A percentile compares a stretch with the other conserved stretches of the same genome.
These are phyloP conservation scores for Pluteus cervinus DNA, from an alignment of 768 basidiomycete genomes.

Conservation along the genomic window DNA sequence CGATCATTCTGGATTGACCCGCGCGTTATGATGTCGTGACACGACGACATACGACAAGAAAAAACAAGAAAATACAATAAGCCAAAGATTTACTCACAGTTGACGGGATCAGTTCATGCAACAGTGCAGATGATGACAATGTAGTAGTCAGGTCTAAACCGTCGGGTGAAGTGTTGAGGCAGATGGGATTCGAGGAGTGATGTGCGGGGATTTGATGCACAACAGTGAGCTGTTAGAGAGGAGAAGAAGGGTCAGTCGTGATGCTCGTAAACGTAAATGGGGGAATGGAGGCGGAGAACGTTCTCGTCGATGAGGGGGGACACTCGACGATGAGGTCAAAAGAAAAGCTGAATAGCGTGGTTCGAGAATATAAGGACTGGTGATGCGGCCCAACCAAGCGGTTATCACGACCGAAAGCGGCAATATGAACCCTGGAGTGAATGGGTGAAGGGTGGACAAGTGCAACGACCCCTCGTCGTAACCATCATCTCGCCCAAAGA, in stretches of 20 bases:
- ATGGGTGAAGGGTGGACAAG: conserved; percentile 5
- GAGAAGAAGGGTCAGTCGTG: conserved; percentile 35
- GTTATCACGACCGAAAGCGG: conserved; percentile 8
- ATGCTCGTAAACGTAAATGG: conserved; percentile 18
- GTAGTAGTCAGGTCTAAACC: no score
- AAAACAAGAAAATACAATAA: no score
- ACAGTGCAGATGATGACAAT: no score
- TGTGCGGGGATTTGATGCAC: no score
- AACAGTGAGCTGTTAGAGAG: conserved; percentile 4
- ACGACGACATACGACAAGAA: no score
- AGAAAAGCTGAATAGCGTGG: conserved; percentile 21
- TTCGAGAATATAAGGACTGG: conserved; percentile 20
- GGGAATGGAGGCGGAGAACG: conserved; percentile 17
- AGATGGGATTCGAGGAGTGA: no score
- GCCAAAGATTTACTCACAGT: no score
- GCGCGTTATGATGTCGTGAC: no score
- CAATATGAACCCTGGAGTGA: conserved; percentile 8
- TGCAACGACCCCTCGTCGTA: conserved; percentile 7
- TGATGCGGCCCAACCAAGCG: not conserved
- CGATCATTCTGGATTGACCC: no score
- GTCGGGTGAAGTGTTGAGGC: no score
- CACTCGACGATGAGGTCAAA: conserved; percentile 33
- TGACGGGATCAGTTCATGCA: no score
- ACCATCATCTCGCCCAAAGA: conserved; percentile 8
- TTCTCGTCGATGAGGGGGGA: conserved; percentile 27